Percentiles rank a stretch among this genome's conserved stretches.
Evolutionary conservation across 78 protist genomes (phyloP).

Genomic region (Anaeramoeba flamelloides): DNA sequence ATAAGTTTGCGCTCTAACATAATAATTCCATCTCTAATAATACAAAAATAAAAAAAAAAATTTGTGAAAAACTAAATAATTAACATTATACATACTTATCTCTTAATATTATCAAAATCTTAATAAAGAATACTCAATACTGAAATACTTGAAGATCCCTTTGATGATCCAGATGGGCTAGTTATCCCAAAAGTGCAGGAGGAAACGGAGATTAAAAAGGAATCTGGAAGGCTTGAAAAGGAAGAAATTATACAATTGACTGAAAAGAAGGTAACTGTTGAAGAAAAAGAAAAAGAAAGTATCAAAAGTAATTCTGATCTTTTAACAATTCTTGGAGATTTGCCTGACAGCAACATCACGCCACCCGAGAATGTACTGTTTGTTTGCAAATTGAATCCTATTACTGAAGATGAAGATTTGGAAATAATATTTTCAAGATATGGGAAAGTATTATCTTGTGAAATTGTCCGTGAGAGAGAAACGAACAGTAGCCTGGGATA

Average conservation of each 20-base stretch:
- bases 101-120: background rate
- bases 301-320: too few relatives aligned
- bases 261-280: too few relatives aligned
- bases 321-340: slow-evolving; percentile 46
- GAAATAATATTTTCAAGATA: slow-evolving; percentile 68
- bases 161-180: slow-evolving; percentile 49
- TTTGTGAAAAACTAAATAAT: too few relatives aligned
- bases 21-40: too few relatives aligned
- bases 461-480: slow-evolving; percentile 59
- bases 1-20: too few relatives aligned
- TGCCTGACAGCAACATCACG: slow-evolving; percentile 70
- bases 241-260: too few relatives aligned
- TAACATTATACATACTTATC: too few relatives aligned
- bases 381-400: slow-evolving; percentile 85
- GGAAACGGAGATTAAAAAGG: background rate
- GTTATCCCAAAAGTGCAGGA: slow-evolving; percentile 8
- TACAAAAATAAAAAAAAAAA: too few relatives aligned
- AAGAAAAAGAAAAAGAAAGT: too few relatives aligned
- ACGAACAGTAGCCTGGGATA: slow-evolving; percentile 65
- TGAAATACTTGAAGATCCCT: slow-evolving; percentile 80
- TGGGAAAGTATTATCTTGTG: slow-evolving; percentile 54
- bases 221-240: too few relatives aligned
- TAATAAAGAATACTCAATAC: slow-evolving; percentile 43
- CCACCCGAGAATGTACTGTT: slow-evolving; percentile 91
- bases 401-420: slow-evolving; percentile 67